These are phyloP conservation scores for Auriscalpium microsporum DNA, from an alignment of 768 basidiomycete genomes.

Conservation along the genomic window DNA sequence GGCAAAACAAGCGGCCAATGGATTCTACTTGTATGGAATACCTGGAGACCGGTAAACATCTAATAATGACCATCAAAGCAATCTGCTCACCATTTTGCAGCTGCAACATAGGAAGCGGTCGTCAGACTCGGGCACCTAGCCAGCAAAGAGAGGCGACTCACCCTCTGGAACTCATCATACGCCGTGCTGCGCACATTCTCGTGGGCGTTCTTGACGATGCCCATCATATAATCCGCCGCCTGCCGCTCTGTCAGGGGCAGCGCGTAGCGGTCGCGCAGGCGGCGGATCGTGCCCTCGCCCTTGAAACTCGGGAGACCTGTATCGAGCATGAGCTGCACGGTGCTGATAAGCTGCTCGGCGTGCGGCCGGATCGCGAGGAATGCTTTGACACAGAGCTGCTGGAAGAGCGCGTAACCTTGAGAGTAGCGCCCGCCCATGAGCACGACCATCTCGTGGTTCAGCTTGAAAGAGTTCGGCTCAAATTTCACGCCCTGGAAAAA, in stretches of 20 bases:
- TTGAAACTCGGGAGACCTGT: constrained; percentile 96
- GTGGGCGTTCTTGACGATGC: constrained; percentile 82
- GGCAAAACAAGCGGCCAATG: neutral
- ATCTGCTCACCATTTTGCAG: constrained; percentile 37
- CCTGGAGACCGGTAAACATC: neutral
- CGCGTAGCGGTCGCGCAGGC: constrained; percentile 82
- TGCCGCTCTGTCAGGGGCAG: constrained; percentile 76
- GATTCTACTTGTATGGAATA: constrained; percentile 11
- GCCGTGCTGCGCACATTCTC: constrained; percentile 91
- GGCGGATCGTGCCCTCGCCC: constrained; percentile 83
- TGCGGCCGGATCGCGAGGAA: constrained; percentile 96
- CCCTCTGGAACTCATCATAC: constrained; percentile 93
- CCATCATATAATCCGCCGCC: constrained; percentile 91
- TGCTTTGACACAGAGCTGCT: constrained; percentile 88
- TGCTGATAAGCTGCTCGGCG: constrained; percentile 81
- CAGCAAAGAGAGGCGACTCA: constrained; percentile 27
- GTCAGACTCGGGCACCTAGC: constrained; percentile 2
- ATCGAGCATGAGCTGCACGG: constrained; percentile 89
- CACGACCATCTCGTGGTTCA: constrained; percentile 97
- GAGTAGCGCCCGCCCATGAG: constrained; percentile 95
- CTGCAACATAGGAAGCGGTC: constrained; percentile 19
- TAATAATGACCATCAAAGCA: neutral
- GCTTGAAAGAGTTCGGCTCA: constrained; percentile 95
- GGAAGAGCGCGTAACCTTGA: constrained; percentile 91
- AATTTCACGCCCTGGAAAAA: constrained; percentile 78